Base-by-base conservation (phyloP, 2,329 filamentous ascomycete species). In the Periconia sp. region DNA sequence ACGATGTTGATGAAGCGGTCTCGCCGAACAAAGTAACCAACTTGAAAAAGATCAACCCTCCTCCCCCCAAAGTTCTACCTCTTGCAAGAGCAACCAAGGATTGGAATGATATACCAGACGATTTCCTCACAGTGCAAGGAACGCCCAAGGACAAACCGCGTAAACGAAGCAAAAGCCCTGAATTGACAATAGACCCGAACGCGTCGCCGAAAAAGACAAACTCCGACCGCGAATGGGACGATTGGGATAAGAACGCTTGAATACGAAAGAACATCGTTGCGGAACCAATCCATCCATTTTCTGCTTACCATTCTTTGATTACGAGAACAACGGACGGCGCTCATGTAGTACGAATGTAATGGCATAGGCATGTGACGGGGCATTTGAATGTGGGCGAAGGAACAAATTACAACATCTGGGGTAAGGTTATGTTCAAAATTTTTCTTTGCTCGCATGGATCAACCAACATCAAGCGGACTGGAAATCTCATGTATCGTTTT, bases 101-200 rank as follows among this genome's bases (percentile, higher is more conserved):
- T 49, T 80, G 78, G 78, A 81, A 81, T 50, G 78, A 81, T 53
- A 66, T 81, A 5, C 78, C 78, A 14, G 77, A 78, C 6, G 78
- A 77, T 17, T 77, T 78, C 43, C 27, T 73, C 11, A 56, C 65
- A 20, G 56, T 62, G 3, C 58, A 37, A n/a, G 33, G 33, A 37
- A 37, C 65, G 30, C 64, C 65, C 30, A 62, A 74, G 46, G 63
- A n/a, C 19, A 66, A 70, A 47, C 60, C 64, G 45, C 56, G 47
- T 17, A 49, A 20, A n/a, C 23, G 17, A n/a, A 49, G 27, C 37
- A 52, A 45, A 41, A 66, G 58, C 43, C 41, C 49, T 2, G 57
- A 56, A 23, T 44, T 45, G 7, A 68, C 69, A 51, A 65, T 63
- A 42, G 68, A 68, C 51, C 66, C 63, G 41, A 60, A 64, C 54